phyloP scores from a whole-genome alignment of 2,329 filamentous ascomycete genomes.

The Colletotrichum cordylinicola region DNA sequence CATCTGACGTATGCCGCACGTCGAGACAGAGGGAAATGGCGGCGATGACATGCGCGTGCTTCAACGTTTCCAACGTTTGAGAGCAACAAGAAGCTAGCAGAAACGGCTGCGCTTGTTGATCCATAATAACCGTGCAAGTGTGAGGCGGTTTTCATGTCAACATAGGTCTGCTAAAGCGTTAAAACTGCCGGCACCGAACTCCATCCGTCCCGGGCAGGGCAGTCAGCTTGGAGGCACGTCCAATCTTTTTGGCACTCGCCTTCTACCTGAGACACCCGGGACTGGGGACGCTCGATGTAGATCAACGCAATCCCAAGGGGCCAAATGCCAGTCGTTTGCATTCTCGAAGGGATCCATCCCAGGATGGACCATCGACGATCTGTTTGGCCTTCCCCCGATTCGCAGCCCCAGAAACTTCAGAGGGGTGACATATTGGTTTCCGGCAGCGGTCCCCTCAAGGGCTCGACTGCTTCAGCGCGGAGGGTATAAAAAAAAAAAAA shows the following conservation, averaged over 20 bases:
- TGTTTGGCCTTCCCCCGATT: background rate
- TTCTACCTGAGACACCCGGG: conserved; percentile 9
- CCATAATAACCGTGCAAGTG: background rate
- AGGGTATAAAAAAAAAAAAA: background rate
- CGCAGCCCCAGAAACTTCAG: background rate
- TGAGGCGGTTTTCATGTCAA: background rate
- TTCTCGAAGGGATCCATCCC: conserved; percentile 7
- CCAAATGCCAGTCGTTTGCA: conserved; percentile 13
- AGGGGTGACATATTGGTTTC: background rate
- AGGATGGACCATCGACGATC: conserved; percentile 13
- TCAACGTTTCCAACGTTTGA: background rate
- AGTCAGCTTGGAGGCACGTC: background rate
- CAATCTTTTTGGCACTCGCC: background rate
- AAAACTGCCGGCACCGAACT: background rate
- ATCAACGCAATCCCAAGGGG: conserved; percentile 6
- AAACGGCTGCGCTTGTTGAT: background rate
- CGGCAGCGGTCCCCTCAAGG: background rate
- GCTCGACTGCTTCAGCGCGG: background rate
- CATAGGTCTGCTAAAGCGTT: background rate
- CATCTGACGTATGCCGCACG: background rate
- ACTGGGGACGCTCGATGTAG: conserved; percentile 2
- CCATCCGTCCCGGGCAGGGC: background rate
- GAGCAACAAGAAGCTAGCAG: background rate
- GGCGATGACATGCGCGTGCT: background rate
- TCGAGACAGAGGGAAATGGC: background rate